phyloP scores from a whole-genome alignment of 2,329 filamentous ascomycete species.

The Huntiella decipiens region DNA sequence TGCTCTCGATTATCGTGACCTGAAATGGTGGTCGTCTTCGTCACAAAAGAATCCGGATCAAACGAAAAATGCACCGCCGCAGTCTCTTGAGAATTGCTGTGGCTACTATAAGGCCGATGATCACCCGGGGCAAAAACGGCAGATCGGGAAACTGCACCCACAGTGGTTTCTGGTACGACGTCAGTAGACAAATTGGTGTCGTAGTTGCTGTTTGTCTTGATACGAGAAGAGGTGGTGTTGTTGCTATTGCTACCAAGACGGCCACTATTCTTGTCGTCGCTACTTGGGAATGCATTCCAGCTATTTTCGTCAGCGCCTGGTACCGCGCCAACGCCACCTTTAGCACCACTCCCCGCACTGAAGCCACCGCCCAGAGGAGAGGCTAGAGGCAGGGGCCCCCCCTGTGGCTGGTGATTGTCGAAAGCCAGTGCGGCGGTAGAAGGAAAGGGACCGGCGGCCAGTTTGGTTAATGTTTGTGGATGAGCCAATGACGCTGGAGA shows the following conservation, averaged over 20 bases:
- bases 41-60: constrained; percentile 4
- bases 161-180: not conserved
- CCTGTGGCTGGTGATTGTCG: no score
- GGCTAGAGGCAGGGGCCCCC: no score
- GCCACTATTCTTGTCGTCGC: not conserved
- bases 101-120: not conserved
- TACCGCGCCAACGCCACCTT: no score
- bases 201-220: not conserved
- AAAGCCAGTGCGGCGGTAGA: no score
- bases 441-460: no score
- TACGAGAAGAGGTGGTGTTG: not conserved
- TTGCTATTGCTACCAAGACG: not conserved
- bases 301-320: no score
- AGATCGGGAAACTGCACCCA: not conserved
- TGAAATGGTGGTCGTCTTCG: not conserved
- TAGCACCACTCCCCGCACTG: no score
- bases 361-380: no score
- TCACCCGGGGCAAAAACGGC: not conserved
- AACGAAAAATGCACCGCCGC: constrained; percentile 3
- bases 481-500: no score
- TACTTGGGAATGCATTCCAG: no score
- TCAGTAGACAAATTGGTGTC: not conserved
- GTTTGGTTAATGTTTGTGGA: no score
- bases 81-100: constrained; percentile 4
- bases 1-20: not conserved